These are phyloP conservation scores for Amesomyces nigricolor DNA, from an alignment of 2,329 filamentous ascomycete genomes.

Conservation along the genomic window DNA sequence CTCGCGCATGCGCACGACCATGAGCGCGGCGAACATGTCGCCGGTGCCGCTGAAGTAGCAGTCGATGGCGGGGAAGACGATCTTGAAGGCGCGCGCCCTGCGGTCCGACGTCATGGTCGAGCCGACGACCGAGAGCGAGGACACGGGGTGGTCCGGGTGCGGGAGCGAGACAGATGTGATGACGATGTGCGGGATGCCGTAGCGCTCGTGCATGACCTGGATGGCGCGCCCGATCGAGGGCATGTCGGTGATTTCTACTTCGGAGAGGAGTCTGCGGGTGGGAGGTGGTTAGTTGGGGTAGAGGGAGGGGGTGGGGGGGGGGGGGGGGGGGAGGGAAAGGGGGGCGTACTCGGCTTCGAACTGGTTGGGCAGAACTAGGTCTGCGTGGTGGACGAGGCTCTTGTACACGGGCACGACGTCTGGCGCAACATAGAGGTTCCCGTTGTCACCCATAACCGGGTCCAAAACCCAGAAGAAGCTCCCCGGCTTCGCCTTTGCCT, in stretches of 20 bases:
- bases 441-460: constrained; percentile 97
- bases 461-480: constrained; percentile 96
- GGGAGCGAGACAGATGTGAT: constrained; percentile 81
- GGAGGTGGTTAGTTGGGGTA: not conserved
- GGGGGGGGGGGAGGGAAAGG: constrained; percentile 17
- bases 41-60: constrained; percentile 96
- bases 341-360: constrained; percentile 83
- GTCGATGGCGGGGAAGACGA: constrained; percentile 80
- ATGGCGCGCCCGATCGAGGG: constrained; percentile 68
- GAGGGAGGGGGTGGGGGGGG: not conserved
- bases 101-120: constrained; percentile 62
- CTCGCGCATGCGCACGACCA: constrained; percentile 81
- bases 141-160: constrained; percentile 43
- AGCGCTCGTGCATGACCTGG: constrained; percentile 67
- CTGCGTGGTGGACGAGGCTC: constrained; percentile 69
- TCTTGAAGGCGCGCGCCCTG: constrained; percentile 75
- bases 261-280: constrained; percentile 68
- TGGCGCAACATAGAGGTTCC: constrained; percentile 81
- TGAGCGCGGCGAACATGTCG: constrained; percentile 95
- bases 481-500: constrained; percentile 56
- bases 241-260: constrained; percentile 75
- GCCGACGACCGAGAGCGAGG: constrained; percentile 66
- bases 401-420: constrained; percentile 92
- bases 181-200: constrained; percentile 78
- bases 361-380: constrained; percentile 91